A percentile compares a stretch with the other conserved stretches of the same genome.
phyloP scores from a whole-genome alignment of 139 green algal species.

The Haematococcus sp. region DNA sequence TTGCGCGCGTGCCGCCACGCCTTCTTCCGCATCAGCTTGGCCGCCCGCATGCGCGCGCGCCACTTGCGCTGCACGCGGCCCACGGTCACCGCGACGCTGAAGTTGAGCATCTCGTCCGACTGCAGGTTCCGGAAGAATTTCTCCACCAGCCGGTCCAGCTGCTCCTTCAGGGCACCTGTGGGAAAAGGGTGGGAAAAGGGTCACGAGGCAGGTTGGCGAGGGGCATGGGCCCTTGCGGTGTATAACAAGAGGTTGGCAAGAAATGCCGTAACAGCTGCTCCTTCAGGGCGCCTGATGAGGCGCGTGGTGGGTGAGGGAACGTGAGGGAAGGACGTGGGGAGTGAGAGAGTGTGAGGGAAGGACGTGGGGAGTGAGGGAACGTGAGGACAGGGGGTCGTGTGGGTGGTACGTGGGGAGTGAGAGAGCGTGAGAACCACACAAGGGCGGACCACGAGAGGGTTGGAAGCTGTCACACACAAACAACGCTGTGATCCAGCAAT shows the following conservation, averaged over 20 bases:
- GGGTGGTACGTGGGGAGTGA: no score
- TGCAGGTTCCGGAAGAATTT: constrained; percentile 57
- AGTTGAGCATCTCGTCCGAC: constrained; percentile 65
- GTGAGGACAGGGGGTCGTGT: no score
- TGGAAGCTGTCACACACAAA: no score
- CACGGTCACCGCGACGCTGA: constrained; percentile 64
- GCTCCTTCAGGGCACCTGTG: constrained; percentile 42
- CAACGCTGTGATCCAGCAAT: no score
- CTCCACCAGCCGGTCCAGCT: constrained; percentile 66
- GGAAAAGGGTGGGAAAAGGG: background rate
- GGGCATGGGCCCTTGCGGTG: no score
- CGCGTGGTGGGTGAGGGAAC: no score
- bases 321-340: no score
- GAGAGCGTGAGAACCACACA: no score
- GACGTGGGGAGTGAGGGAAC: no score
- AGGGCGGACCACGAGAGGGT: no score
- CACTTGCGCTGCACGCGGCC: constrained; percentile 55
- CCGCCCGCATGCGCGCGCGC: constrained; percentile 53
- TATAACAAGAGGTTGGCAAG: no score
- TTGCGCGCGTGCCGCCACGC: constrained; percentile 7
- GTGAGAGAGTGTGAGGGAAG: no score
- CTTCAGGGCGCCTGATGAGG: background rate
- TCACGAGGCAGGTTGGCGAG: background rate
- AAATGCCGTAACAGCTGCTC: background rate
- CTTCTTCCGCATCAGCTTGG: constrained; percentile 39